Evolutionary conservation across 441 rosid species (phyloP).

Genomic region (Adansonia gregorii): DNA sequence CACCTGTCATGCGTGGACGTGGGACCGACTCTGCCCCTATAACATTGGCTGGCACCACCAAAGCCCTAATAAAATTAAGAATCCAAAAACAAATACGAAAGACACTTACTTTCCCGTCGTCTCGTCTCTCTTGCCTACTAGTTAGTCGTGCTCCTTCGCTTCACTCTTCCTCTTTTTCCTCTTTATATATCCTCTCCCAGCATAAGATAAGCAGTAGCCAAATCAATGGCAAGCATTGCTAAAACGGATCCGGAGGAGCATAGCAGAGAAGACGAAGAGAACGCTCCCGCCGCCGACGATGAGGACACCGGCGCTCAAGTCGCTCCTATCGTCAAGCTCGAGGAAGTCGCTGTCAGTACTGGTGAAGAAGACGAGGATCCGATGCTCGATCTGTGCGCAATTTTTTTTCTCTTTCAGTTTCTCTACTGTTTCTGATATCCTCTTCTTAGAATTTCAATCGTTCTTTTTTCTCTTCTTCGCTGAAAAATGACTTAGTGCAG

Average conservation of each 20-base stretch:
- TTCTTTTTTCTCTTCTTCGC: neutral
- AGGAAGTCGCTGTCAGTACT: conserved; percentile 57
- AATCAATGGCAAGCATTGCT: conserved; percentile 46
- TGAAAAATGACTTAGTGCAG: conserved; percentile 14
- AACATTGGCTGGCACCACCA: neutral
- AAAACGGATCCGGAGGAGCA: conserved; percentile 43
- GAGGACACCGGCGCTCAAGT: conserved; percentile 82
- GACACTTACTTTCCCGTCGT: neutral
- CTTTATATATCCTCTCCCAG: neutral
- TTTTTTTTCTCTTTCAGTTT: neutral
- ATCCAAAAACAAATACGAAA: neutral
- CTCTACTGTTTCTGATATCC: neutral
- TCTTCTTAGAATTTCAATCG: neutral
- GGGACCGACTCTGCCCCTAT: no score
- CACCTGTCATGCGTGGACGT: no score
- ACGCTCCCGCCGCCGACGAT: conserved; percentile 56
- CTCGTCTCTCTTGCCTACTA: no score
- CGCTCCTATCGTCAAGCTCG: conserved; percentile 38
- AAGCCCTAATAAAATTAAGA: neutral
- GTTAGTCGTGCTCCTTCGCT: neutral
- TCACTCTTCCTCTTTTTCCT: neutral
- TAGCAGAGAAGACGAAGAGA: conserved; percentile 52
- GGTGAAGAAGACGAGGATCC: conserved; percentile 72
- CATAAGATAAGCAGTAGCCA: no score
- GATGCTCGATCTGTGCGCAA: conserved; percentile 57